A percentile compares a stretch with the other conserved stretches of the same genome.
These are phyloP conservation scores for Apiotrichum sp. DNA, from an alignment of 1,284 basidiomycete species.

Conservation along the genomic window DNA sequence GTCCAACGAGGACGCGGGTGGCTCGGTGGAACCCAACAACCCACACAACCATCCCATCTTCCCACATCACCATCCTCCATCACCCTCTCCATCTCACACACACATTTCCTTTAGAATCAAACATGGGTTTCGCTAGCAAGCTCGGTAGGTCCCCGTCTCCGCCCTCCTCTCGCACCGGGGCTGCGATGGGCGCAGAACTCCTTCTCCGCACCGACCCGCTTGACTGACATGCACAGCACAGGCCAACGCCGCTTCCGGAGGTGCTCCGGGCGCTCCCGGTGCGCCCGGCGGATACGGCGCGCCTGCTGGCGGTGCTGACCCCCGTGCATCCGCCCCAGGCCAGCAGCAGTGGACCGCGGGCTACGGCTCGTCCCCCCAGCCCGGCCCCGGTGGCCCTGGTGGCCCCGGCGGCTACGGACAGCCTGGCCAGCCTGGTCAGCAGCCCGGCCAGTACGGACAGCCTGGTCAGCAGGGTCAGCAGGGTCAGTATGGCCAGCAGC, in stretches of 20 bases:
- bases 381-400: not conserved
- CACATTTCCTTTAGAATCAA: not conserved
- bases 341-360: not conserved
- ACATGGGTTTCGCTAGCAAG: conserved; percentile 9
- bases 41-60: no score
- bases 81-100: not conserved
- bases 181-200: no score
- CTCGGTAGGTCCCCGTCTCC: not conserved
- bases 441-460: conserved; percentile 4
- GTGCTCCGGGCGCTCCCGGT: not conserved
- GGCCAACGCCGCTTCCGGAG: conserved; percentile 1
- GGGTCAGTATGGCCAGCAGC: conserved; percentile 11
- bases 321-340: not conserved
- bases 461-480: conserved; percentile 3
- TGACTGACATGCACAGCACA: not conserved
- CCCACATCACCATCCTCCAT: no score
- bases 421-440: not conserved
- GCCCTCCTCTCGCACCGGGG: not conserved
- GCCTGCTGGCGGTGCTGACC: not conserved
- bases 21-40: no score
- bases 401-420: conserved; percentile 3
- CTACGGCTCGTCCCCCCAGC: not conserved
- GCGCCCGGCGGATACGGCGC: not conserved
- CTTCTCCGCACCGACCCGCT: not conserved
- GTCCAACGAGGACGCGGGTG: no score